These are phyloP conservation scores for Backusella australiensis DNA, from an alignment of 192 early-diverging fungal species.

Conservation along the genomic window DNA sequence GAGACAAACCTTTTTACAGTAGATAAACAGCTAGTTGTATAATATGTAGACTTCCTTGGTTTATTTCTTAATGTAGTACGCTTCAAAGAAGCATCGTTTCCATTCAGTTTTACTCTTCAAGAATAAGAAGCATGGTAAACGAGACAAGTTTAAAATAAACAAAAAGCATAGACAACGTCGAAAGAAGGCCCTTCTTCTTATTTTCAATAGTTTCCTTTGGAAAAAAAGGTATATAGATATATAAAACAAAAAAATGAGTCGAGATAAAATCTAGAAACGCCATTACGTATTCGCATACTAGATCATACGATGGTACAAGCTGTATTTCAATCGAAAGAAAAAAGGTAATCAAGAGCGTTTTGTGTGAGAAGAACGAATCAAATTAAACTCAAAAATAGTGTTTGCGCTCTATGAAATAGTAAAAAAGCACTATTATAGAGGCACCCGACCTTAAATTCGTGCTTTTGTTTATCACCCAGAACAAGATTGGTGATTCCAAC, in stretches of 20 bases:
- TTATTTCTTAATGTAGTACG: background rate
- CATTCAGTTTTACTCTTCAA: background rate
- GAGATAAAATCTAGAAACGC: slow-evolving; percentile 72
- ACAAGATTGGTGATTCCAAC: slow-evolving; percentile 44
- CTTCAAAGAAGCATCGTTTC: background rate
- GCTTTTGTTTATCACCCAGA: slow-evolving; percentile 48
- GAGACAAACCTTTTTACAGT: background rate
- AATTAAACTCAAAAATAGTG: slow-evolving; percentile 15
- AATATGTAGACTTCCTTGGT: background rate
- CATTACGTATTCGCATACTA: slow-evolving; percentile 79
- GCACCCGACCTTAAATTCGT: slow-evolving; percentile 36
- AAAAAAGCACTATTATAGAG: slow-evolving; percentile 19
- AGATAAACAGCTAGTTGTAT: background rate
- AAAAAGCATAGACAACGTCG: too few species aligned
- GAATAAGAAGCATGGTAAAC: background rate
- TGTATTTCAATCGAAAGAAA: slow-evolving; percentile 67
- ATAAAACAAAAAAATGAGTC: slow-evolving; percentile 20
- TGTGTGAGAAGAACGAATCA: background rate
- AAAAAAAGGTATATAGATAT: background rate
- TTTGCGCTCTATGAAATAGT: slow-evolving; percentile 33
- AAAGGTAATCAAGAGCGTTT: slow-evolving; percentile 31
- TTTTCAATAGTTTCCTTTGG: background rate
- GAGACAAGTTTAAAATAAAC: background rate
- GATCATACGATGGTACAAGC: slow-evolving; percentile 76
- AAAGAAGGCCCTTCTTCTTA: background rate